These are phyloP conservation scores for Annona cherimola DNA, from an alignment of 164 flowering plant species.

Conservation along the genomic window DNA sequence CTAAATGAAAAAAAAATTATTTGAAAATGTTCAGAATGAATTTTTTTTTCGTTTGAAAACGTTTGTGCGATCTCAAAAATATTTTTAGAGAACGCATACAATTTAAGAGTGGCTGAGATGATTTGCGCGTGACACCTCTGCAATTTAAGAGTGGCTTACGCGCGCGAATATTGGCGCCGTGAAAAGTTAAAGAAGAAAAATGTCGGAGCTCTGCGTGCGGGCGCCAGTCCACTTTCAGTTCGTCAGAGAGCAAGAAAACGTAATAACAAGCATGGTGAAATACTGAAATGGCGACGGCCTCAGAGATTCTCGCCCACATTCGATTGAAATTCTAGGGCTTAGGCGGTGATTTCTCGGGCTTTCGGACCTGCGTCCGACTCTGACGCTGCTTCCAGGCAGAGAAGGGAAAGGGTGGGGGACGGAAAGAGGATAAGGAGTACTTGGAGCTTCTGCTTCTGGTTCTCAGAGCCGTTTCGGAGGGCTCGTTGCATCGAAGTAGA, in stretches of 20 bases:
- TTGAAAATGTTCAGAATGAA: too few species aligned
- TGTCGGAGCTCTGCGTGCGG: too few species aligned
- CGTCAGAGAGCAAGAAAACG: background rate
- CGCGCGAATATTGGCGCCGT: too few species aligned
- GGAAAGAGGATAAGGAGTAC: background rate
- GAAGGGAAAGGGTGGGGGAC: too few species aligned
- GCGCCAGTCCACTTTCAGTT: background rate
- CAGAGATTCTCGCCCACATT: slow-evolving; percentile 2
- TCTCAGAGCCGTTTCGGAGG: background rate
- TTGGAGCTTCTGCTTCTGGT: background rate
- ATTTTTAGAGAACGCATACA: too few species aligned
- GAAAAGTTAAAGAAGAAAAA: too few species aligned
- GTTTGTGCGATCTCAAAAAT: too few species aligned
- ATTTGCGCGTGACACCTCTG: too few species aligned
- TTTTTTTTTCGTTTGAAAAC: too few species aligned
- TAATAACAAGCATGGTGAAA: background rate
- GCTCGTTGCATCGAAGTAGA: background rate
- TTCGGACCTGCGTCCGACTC: background rate
- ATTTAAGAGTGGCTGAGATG: too few species aligned
- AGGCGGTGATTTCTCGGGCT: background rate
- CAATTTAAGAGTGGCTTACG: too few species aligned
- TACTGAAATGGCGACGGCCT: slow-evolving; percentile 11
- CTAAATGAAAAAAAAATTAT: too few species aligned
- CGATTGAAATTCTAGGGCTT: background rate
- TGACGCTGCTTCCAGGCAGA: slow-evolving; percentile 1